Evolutionary conservation across 306 rosid species (phyloP), one percentile per base, ranked within the genome.

Genomic region (Dalbergia cultrata): DNA sequence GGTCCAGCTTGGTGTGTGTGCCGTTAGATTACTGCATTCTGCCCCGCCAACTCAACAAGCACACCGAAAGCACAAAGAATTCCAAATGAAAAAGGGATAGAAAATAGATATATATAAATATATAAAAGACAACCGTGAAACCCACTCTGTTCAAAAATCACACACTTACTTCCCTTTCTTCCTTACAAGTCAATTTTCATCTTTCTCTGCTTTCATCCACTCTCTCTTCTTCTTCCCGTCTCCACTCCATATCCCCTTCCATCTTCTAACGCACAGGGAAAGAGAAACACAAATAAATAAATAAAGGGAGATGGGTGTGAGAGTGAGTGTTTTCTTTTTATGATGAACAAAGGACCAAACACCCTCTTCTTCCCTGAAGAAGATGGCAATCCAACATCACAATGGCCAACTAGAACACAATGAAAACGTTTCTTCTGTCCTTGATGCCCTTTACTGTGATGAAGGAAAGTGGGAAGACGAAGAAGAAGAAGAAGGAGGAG

Each of bases 81-180:
- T 89, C 76, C 56, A 4, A 47, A 49, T 12, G 1, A 49, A 14
- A 13, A 52, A 13, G 16, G 0, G 4, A n/a, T 26, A 26, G 31
- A 26, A 26, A 26, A 26, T 21, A 21, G 22, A 44, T 9, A 72
- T 13, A 62, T 6, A 73, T 57, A 80, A 75, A 78, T 63, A 61
- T 83, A 83, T 60, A 80, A 92, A 91, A 86, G 90, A 91, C 97
- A 92, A 91, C 90, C 92, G 86, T 91, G 93, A 89, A 87, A 84
- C 89, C 84, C 94, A 82, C 86, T 88, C 77, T 79, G 90, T 84
- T 80, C 67, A 83, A 62, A 26, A 76, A 80, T 78, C 90, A 81
- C 22, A 73, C 75, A 34, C 63, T 70, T 60, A 35, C 76, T 45
- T 39, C 65, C 22, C 76, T 47, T 9, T 65, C 66, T 62, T 67